A percentile compares a stretch with the other conserved stretches of the same genome.
These are phyloP conservation scores for Thielaviopsis populi DNA, from an alignment of 2,329 filamentous ascomycete species.

Conservation along the genomic window DNA sequence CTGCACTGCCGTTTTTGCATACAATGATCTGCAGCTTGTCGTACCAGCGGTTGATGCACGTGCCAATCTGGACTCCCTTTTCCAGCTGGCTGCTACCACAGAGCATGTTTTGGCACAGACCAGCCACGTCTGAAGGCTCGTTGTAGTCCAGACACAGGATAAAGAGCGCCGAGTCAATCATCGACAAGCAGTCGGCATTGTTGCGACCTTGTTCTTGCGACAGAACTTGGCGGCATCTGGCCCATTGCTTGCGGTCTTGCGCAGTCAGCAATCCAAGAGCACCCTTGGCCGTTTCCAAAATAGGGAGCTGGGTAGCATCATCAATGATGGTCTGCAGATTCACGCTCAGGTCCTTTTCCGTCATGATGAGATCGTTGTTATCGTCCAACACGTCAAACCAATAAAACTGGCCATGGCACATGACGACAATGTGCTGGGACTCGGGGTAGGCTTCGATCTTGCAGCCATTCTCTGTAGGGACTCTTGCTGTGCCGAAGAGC, in stretches of 20 bases:
- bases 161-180: slow-evolving; percentile 88
- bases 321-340: slow-evolving; percentile 87
- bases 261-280: slow-evolving; percentile 88
- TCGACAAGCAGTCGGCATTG: slow-evolving; percentile 89
- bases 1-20: slow-evolving; percentile 94
- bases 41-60: slow-evolving; percentile 97
- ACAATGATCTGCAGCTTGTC: slow-evolving; percentile 99
- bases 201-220: slow-evolving; percentile 77
- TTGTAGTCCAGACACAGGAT: slow-evolving; percentile 86
- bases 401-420: slow-evolving; percentile 93
- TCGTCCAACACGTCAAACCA: slow-evolving; percentile 97
- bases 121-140: slow-evolving; percentile 63
- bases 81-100: slow-evolving; percentile 88
- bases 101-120: slow-evolving; percentile 96
- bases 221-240: slow-evolving; percentile 72
- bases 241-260: slow-evolving; percentile 94
- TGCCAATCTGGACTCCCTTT: slow-evolving; percentile 87
- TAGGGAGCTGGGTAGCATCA: slow-evolving; percentile 75
- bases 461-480: slow-evolving; percentile 87
- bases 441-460: slow-evolving; percentile 87
- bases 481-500: slow-evolving; percentile 83
- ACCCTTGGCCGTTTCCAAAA: slow-evolving; percentile 89
- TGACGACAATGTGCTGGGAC: slow-evolving; percentile 84
- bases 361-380: slow-evolving; percentile 93
- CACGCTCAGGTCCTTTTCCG: slow-evolving; percentile 77